Conservation (phyloP, 768 basidiomycete species). For the Lentinula sp. region DNA sequence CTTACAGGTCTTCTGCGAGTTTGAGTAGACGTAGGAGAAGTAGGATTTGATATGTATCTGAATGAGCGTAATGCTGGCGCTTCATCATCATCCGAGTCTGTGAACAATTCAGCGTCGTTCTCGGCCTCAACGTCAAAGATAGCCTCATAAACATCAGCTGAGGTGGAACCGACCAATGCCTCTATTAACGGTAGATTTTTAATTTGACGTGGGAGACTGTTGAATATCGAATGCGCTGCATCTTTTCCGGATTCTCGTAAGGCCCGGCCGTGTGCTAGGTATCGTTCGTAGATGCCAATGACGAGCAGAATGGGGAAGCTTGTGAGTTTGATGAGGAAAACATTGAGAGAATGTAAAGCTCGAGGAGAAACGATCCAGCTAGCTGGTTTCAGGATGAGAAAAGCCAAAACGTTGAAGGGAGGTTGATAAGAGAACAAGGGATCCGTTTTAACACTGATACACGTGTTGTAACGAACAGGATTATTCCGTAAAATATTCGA, state of each 20-base stretch:
- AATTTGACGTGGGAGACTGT: slow-evolving; percentile 62
- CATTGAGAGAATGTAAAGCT: slow-evolving; percentile 76
- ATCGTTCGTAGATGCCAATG: slow-evolving; percentile 79
- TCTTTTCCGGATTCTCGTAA: slow-evolving; percentile 48
- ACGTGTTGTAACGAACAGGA: slow-evolving; percentile 6
- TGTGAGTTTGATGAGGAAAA: slow-evolving; percentile 80
- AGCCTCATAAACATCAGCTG: slow-evolving; percentile 66
- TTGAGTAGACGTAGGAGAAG: slow-evolving; percentile 13
- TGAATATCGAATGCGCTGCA: slow-evolving; percentile 52
- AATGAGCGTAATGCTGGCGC: slow-evolving; percentile 32
- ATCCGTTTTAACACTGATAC: slow-evolving; percentile 73
- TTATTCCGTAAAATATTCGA: not conserved
- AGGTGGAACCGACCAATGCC: slow-evolving; percentile 65
- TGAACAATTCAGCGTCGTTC: slow-evolving; percentile 44
- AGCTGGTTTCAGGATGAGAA: slow-evolving; percentile 72
- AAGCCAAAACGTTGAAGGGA: slow-evolving; percentile 82
- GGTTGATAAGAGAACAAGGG: slow-evolving; percentile 90
- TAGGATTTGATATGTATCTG: not conserved
- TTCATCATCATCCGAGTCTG: slow-evolving; percentile 41
- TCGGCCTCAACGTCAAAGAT: slow-evolving; percentile 68
- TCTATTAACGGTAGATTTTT: slow-evolving; percentile 73
- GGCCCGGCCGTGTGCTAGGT: slow-evolving; percentile 44
- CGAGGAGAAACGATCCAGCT: slow-evolving; percentile 73
- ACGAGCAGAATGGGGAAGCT: slow-evolving; percentile 74
- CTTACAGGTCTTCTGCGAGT: slow-evolving; percentile 20